Evolutionary conservation across 441 rosid genomes (phyloP).

Genomic region (Bocquillonia castaneifolia): DNA sequence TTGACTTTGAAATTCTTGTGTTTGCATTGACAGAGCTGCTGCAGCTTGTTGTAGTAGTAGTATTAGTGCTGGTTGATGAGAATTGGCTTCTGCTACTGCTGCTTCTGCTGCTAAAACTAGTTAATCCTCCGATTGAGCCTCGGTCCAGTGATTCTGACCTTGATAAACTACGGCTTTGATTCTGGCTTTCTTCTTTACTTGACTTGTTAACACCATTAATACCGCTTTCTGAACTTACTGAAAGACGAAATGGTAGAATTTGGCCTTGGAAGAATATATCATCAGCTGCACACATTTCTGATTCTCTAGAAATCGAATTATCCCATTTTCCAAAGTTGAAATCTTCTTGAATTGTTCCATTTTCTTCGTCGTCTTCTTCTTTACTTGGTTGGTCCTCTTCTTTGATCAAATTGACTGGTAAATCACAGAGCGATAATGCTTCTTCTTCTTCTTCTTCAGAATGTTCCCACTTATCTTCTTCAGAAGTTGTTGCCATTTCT

Average conservation of each 20-base stretch:
- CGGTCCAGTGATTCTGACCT: slow-evolving; percentile 63
- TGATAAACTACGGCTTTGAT: slow-evolving; percentile 29
- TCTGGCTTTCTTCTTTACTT: slow-evolving; percentile 15
- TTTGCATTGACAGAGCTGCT: not conserved
- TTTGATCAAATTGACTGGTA: slow-evolving; percentile 40
- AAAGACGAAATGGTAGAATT: slow-evolving; percentile 68
- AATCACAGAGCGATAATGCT: slow-evolving; percentile 65
- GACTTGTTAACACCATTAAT: slow-evolving; percentile 8
- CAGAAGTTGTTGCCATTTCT: slow-evolving; percentile 29
- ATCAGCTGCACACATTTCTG: slow-evolving; percentile 80
- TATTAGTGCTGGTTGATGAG: slow-evolving; percentile 31
- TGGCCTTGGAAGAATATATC: slow-evolving; percentile 79
- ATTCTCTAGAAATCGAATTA: slow-evolving; percentile 32
- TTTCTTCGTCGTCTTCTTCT: slow-evolving; percentile 16
- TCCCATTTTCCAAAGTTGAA: slow-evolving; percentile 58
- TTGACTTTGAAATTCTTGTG: slow-evolving; percentile 28
- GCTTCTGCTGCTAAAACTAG: slow-evolving; percentile 44
- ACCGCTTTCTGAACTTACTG: slow-evolving; percentile 47
- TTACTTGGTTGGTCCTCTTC: slow-evolving; percentile 22
- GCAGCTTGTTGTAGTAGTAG: too few species aligned
- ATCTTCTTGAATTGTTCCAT: slow-evolving; percentile 32
- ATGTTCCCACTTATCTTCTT: slow-evolving; percentile 22
- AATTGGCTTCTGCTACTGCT: slow-evolving; percentile 44
- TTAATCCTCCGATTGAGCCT: slow-evolving; percentile 26
- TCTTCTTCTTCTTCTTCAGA: slow-evolving; percentile 48